These are phyloP conservation scores for Pestalotiopsis sp. DNA, from an alignment of 2,329 filamentous ascomycete species.

Conservation along the genomic window DNA sequence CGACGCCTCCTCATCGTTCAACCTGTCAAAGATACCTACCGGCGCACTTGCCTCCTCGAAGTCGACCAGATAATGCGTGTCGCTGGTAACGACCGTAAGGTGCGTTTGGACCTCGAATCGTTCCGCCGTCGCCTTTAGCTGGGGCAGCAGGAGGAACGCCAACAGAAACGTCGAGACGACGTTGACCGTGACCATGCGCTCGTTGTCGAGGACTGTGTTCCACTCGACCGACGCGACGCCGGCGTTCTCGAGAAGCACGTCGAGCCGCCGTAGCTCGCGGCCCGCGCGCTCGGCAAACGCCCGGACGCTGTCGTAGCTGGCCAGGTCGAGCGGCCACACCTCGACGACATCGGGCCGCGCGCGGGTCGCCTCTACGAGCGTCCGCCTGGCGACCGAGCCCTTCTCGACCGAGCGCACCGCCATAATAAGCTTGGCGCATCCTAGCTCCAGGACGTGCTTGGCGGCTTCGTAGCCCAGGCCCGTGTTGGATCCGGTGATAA, in stretches of 20 bases:
- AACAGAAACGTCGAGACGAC: not conserved
- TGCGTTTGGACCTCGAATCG: not conserved
- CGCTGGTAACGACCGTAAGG: not conserved
- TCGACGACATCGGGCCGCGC: not conserved
- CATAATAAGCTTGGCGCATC: constrained; percentile 1
- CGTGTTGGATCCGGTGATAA: constrained; percentile 8
- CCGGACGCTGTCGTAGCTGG: constrained; percentile 8
- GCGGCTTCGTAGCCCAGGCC: not conserved
- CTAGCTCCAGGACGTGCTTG: not conserved
- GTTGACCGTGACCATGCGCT: constrained; percentile 2
- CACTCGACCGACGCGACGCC: constrained; percentile 3
- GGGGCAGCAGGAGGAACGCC: not conserved
- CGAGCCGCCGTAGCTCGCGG: not conserved
- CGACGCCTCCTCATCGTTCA: not conserved
- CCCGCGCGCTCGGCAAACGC: not conserved
- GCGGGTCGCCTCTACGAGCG: not conserved
- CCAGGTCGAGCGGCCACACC: constrained; percentile 9
- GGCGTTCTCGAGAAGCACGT: not conserved
- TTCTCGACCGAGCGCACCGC: not conserved
- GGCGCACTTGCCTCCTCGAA: not conserved
- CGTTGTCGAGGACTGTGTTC: not conserved
- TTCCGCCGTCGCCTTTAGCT: not conserved
- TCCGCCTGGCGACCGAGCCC: not conserved
- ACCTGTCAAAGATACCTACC: not conserved
- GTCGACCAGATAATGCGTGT: constrained; percentile 1